phyloP scores from a whole-genome alignment of 192 early-diverging fungal genomes.

The Entomortierella lignicola region DNA sequence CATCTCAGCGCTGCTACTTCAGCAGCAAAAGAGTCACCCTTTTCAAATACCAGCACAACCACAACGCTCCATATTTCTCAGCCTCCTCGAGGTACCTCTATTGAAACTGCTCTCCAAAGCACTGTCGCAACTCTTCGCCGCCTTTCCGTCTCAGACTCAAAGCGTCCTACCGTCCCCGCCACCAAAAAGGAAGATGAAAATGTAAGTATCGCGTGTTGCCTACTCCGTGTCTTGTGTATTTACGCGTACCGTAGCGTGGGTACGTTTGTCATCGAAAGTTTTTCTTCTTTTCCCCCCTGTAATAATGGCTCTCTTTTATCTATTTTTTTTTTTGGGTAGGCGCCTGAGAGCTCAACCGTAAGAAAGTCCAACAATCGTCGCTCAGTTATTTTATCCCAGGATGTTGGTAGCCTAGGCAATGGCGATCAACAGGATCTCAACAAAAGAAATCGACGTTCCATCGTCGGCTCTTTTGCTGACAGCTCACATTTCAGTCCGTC shows the following conservation, averaged over 20 bases:
- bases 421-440: conserved; percentile 12
- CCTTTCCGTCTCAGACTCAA: conserved; percentile 52
- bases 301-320: background rate
- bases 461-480: background rate
- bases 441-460: conserved; percentile 13
- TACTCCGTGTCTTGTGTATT: background rate
- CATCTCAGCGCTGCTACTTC: conserved; percentile 11
- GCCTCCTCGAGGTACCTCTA: conserved; percentile 47
- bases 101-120: conserved; percentile 57
- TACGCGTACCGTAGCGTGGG: background rate
- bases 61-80: conserved; percentile 53
- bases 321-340: background rate
- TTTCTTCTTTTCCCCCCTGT: background rate
- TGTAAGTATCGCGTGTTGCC: conserved; percentile 8
- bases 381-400: conserved; percentile 28
- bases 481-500: background rate
- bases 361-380: conserved; percentile 31
- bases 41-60: background rate
- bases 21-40: conserved; percentile 16
- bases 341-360: background rate
- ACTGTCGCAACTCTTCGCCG: conserved; percentile 58
- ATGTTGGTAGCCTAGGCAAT: conserved; percentile 5
- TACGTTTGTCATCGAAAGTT: background rate
- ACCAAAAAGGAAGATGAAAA: conserved; percentile 41
- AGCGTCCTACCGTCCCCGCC: conserved; percentile 28